phyloP scores from a whole-genome alignment of 106 monocot species.

The Phalaenopsis aphrodite region DNA sequence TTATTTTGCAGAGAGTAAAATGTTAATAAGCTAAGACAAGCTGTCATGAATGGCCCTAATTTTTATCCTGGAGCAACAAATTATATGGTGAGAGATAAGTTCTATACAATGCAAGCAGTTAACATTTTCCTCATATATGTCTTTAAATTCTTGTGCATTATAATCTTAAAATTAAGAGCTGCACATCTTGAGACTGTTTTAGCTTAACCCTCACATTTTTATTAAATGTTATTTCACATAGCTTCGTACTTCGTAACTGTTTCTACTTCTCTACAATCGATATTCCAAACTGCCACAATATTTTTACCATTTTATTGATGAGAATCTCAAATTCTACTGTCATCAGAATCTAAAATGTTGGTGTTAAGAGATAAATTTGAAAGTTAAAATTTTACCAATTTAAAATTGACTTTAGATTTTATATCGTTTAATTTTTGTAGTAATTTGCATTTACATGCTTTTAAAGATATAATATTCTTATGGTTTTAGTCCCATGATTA shows the following conservation, averaged over 20 bases:
- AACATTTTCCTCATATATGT: background rate
- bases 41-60: slow-evolving; percentile 71
- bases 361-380: background rate
- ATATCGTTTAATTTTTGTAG: too few relatives aligned
- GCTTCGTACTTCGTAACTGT: background rate
- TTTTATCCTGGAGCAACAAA: slow-evolving; percentile 85
- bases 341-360: background rate
- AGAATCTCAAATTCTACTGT: background rate
- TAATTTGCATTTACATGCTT: too few relatives aligned
- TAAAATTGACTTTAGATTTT: too few relatives aligned
- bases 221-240: background rate
- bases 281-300: background rate
- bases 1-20: slow-evolving; percentile 88
- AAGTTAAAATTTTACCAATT: too few relatives aligned
- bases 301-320: background rate
- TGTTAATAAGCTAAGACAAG: slow-evolving; percentile 48
- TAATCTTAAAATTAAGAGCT: background rate
- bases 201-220: background rate
- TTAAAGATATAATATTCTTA: too few relatives aligned
- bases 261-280: background rate
- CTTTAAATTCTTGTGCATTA: background rate
- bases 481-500: too few relatives aligned
- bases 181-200: background rate
- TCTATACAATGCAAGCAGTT: slow-evolving; percentile 30
- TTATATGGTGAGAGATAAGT: slow-evolving; percentile 59